These are phyloP conservation scores for Rhytidiadelphus loreus DNA, from an alignment of 225 moss, liverwort and hornwort species.

Conservation along the genomic window DNA sequence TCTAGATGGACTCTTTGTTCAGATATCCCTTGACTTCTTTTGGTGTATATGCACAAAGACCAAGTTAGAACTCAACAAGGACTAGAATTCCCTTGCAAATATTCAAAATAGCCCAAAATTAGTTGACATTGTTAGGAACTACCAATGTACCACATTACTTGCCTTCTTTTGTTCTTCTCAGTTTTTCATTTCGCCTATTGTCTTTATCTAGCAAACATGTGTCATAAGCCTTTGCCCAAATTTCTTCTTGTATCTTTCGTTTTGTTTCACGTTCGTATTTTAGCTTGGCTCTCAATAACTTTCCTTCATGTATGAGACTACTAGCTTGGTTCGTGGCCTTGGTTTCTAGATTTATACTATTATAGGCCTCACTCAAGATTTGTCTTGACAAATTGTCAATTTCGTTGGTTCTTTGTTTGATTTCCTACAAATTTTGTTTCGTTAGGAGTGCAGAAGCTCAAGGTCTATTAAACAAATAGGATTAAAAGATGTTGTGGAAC, in stretches of 20 bases:
- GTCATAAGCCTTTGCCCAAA: slow-evolving; percentile 5
- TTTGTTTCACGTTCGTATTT: background rate
- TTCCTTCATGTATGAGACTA: background rate
- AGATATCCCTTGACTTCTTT: background rate
- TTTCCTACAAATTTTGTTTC: background rate
- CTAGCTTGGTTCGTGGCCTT: background rate
- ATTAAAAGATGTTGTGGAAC: background rate
- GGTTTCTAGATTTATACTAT: background rate
- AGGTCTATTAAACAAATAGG: no score
- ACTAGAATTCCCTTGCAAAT: background rate
- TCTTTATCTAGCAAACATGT: background rate
- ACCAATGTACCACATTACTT: background rate
- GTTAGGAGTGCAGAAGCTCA: background rate
- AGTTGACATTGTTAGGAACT: background rate
- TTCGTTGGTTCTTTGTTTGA: background rate
- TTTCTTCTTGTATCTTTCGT: background rate
- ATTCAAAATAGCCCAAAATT: background rate
- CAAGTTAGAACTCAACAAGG: background rate
- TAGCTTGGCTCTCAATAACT: slow-evolving; percentile 5
- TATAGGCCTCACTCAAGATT: background rate
- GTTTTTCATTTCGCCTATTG: background rate
- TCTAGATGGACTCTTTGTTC: background rate
- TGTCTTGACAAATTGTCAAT: background rate
- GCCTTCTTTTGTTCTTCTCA: background rate
- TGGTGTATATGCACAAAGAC: background rate